Percentiles rank a stretch among this genome's conserved stretches.
These are phyloP conservation scores for Cornus florida DNA, from an alignment of 148 eudicot genomes.

Conservation along the genomic window DNA sequence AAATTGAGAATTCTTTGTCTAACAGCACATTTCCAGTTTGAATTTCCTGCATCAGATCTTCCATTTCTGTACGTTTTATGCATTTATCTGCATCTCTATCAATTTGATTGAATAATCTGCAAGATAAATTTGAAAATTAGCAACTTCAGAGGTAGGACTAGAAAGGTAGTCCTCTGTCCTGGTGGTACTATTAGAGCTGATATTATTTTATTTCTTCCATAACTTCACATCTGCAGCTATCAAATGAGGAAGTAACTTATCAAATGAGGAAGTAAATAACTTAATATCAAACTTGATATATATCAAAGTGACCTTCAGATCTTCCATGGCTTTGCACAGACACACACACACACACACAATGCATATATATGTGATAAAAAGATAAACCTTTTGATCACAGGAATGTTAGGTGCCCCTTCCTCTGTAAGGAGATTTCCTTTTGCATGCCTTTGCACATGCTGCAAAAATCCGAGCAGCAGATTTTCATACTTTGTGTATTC, in stretches of 20 bases:
- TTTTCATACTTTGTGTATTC: constrained; percentile 32
- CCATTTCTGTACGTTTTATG: constrained; percentile 17
- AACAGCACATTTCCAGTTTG: not conserved
- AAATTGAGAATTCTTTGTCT: constrained; percentile 6
- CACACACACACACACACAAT: too few species aligned
- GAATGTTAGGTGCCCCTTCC: constrained; percentile 25
- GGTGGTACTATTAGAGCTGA: too few species aligned
- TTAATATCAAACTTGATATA: too few species aligned
- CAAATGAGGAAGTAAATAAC: not conserved
- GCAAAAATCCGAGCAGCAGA: constrained; percentile 26
- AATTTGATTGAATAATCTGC: constrained; percentile 23
- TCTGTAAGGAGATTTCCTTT: constrained; percentile 25
- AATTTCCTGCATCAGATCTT: constrained; percentile 22
- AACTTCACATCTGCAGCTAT: not conserved
- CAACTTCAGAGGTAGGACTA: too few species aligned
- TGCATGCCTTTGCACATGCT: constrained; percentile 26
- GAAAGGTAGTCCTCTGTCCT: too few species aligned
- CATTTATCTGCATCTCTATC: constrained; percentile 25
- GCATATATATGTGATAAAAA: too few species aligned
- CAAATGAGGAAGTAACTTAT: not conserved
- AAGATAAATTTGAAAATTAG: not conserved
- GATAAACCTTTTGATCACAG: constrained; percentile 21
- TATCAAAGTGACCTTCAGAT: too few species aligned
- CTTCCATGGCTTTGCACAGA: too few species aligned
- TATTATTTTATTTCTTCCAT: not conserved